Conservation (phyloP, 83 land plant species). For the Diphasiastrum complanatum region DNA sequence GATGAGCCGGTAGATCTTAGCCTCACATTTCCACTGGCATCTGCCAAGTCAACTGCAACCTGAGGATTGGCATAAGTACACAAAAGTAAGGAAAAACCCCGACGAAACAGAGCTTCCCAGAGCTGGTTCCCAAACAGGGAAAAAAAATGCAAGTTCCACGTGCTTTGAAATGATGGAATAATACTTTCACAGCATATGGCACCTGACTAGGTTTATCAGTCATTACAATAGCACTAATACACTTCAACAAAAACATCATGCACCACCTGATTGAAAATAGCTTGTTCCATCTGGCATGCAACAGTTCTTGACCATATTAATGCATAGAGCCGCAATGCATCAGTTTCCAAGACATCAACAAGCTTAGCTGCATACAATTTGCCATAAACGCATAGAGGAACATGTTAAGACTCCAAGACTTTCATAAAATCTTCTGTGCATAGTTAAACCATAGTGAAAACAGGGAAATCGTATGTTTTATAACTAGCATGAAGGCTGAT, state of each 20-base stretch:
- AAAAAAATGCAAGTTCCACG: not conserved
- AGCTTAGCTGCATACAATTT: constrained; percentile 37
- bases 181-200: not conserved
- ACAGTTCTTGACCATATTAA: constrained; percentile 87
- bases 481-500: too few relatives aligned
- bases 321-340: constrained; percentile 70
- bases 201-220: not conserved
- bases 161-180: too few relatives aligned
- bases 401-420: too few relatives aligned
- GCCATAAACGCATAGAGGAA: too few relatives aligned
- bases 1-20: constrained; percentile 52
- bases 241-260: not conserved
- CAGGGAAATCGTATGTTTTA: too few relatives aligned
- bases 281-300: constrained; percentile 87
- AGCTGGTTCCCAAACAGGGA: not conserved
- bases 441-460: too few relatives aligned
- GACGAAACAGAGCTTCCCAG: not conserved
- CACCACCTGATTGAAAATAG: constrained; percentile 41
- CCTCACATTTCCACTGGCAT: constrained; percentile 23
- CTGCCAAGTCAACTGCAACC: constrained; percentile 57
- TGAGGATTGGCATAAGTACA: constrained; percentile 20
- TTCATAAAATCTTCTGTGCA: too few relatives aligned
- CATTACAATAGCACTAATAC: not conserved
- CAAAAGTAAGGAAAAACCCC: constrained; percentile 1
- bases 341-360: constrained; percentile 59